phyloP scores from a whole-genome alignment of 1,284 basidiomycete genomes.

The Neolentinus lepideus region DNA sequence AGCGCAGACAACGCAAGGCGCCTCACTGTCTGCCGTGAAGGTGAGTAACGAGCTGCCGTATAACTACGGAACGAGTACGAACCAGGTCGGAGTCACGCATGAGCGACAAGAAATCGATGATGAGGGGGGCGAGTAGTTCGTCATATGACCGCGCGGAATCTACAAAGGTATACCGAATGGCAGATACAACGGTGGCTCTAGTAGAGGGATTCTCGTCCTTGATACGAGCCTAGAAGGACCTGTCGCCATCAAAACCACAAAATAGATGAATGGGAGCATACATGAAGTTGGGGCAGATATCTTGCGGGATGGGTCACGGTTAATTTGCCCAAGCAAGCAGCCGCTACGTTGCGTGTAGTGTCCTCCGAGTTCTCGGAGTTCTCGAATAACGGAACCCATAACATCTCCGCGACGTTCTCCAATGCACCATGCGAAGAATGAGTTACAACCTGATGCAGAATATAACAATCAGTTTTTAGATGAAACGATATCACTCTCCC shows the following conservation, averaged over 20 bases:
- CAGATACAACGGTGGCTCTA: conserved; percentile 87
- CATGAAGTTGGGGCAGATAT: conserved; percentile 90
- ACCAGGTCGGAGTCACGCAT: conserved; percentile 86
- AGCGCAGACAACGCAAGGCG: conserved; percentile 82
- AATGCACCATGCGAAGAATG: conserved; percentile 83
- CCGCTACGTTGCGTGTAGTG: conserved; percentile 88
- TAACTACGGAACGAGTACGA: conserved; percentile 17
- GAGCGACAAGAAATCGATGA: conserved; percentile 87
- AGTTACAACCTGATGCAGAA: conserved; percentile 68
- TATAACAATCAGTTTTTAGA: neutral
- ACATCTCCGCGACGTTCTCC: conserved; percentile 75
- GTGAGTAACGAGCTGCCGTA: conserved; percentile 4
- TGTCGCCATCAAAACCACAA: conserved; percentile 2
- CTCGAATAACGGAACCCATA: conserved; percentile 90
- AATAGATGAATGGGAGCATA: conserved; percentile 25
- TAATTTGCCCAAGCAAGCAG: conserved; percentile 94
- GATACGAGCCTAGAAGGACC: conserved; percentile 49
- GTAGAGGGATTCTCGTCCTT: conserved; percentile 61
- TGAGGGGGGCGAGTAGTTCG: conserved; percentile 77
- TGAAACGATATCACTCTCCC: neutral
- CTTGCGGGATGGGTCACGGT: conserved; percentile 85
- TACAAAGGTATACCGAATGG: conserved; percentile 93
- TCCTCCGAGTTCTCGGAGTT: conserved; percentile 84
- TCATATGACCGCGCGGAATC: conserved; percentile 83
- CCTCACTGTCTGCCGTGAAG: conserved; percentile 65